Base-by-base conservation (phyloP, 1,139 yeast genomes). In the Meyerozyma elateridarum region DNA sequence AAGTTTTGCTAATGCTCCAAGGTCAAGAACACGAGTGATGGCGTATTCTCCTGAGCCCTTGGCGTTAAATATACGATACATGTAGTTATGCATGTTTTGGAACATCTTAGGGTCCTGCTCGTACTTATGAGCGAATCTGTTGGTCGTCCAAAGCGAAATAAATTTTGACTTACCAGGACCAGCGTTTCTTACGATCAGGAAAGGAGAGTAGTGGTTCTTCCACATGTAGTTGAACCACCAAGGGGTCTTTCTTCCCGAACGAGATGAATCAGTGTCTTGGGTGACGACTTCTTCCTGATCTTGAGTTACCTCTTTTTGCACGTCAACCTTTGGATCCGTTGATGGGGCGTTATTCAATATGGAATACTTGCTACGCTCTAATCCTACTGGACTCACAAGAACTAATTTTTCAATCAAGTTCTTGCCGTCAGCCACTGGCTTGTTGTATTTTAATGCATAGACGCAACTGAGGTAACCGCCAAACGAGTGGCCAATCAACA, bases 391-490 rank as follows among this genome's bases (percentile, higher is more conserved):
- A 45, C 73, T 65, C 19, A 68, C 47, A 29, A 68, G 53, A 5
- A 68, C 59, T 45, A 68, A 46, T 40, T 67, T 67, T 28, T 61
- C 63, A 13, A 67, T 52, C 40, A 65, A 41, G 29, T 49, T 52
- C 9, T n/a, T 8, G 15, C 18, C 25, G 15, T 12, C 15, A 8
- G 9, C 17, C 8, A 16, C 20, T 27, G 32, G 27, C 27, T 52
- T 54, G 44, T 67, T 64, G 51, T 85, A 81, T 44, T 79, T 79
- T 46, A 79, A 46, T 6, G 91, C 79, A 54, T 91, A 91, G 8
- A 85, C 78, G 39, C 83, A 73, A 15, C 93, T 79, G 37, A 91
- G 59, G 48, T 88, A 88, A 0, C 96, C 97, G 13, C 98, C 98
- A 48, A 88, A 76, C 0, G 97, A 88, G 56, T 91, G 98, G 1